Evolutionary conservation across 148 eudicot genomes (phyloP).

Genomic region (Nepenthes gracilis): DNA sequence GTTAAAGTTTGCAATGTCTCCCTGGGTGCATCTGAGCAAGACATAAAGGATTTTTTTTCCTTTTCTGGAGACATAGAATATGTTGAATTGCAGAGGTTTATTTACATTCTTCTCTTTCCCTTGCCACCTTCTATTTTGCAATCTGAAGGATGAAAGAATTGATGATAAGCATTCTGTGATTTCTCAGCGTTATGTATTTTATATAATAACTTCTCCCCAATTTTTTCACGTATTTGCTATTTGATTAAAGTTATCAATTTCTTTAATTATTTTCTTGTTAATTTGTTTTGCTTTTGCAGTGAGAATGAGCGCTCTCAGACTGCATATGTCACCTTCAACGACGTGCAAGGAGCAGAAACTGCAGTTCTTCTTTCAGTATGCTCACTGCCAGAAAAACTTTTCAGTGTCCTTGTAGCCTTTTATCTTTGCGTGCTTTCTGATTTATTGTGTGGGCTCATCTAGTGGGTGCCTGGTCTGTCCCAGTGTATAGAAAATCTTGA

Average conservation of each 20-base stretch:
- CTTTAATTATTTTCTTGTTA: background rate
- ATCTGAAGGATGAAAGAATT: background rate
- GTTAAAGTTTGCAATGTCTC: conserved; percentile 86
- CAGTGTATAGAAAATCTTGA: too few relatives aligned
- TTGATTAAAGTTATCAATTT: background rate
- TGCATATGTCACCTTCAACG: conserved; percentile 86
- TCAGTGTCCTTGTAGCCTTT: too few relatives aligned
- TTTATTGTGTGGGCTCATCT: too few relatives aligned
- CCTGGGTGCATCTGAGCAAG: conserved; percentile 66
- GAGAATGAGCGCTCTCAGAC: conserved; percentile 75
- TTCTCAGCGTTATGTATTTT: background rate
- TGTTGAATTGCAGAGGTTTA: conserved; percentile 67
- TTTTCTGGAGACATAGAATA: conserved; percentile 83
- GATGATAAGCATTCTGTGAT: too few relatives aligned
- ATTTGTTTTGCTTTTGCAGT: conserved; percentile 23
- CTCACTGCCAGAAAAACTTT: background rate
- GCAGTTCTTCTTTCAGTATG: conserved; percentile 92
- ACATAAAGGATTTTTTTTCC: conserved; percentile 80
- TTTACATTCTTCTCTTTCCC: background rate
- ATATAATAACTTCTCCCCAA: background rate
- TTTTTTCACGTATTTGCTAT: background rate
- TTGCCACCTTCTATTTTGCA: background rate
- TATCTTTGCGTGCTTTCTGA: too few relatives aligned
- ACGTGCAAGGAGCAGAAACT: conserved; percentile 80
- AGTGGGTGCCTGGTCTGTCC: too few relatives aligned